Evolutionary conservation across 371 early-diverging fungal genomes (phyloP), one percentile per base, ranked within the genome.

Genomic region (Apophysomyces elegans): DNA sequence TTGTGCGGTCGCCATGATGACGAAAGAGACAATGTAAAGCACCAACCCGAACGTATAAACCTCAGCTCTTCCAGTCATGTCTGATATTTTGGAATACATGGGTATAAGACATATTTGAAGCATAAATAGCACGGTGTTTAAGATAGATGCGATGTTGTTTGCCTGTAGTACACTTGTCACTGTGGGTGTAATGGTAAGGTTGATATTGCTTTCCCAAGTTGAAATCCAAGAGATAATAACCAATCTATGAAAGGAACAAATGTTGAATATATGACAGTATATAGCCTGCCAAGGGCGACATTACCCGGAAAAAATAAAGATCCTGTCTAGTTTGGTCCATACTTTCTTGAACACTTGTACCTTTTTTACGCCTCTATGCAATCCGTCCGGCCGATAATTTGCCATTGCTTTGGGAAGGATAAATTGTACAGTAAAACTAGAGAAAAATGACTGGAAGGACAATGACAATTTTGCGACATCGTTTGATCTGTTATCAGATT

Each of bases 11-110:
- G 72, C 76, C 36, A 65, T 58, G 26, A 72, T 60, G 18, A 67
- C 64, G n/a, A 63, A 65, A 13, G 70, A 57, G 12, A 67, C 21
- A 1, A 70, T 37, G 56, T 69, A 70, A 5, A 70, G 57, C 2
- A 69, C 18, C 9, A 72, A 47, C 5, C 72, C 67, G 13, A 62
- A 18, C 0, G 66, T 60, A 43, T 67, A 65, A 0, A 68, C 64
- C 14, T 67, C 68, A 26, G 69, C 63, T 41, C 76, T 61, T 13
- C 76, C 76, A 39, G 67, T 68, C 26, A 64, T 16, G 57, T 75
- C 76, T 11, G 72, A 75, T n/a, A 75, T 41, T 50, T 72, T 75
- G 46, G 76, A 69, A 61, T 66, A 75, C 37, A 69, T 65, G 7
- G 76, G 76, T 7, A 75, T 60, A 37, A 72, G 32, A 1, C 67